Conservation (phyloP, 805 yeast genomes). For the Scheffersomyces ergatensis region DNA sequence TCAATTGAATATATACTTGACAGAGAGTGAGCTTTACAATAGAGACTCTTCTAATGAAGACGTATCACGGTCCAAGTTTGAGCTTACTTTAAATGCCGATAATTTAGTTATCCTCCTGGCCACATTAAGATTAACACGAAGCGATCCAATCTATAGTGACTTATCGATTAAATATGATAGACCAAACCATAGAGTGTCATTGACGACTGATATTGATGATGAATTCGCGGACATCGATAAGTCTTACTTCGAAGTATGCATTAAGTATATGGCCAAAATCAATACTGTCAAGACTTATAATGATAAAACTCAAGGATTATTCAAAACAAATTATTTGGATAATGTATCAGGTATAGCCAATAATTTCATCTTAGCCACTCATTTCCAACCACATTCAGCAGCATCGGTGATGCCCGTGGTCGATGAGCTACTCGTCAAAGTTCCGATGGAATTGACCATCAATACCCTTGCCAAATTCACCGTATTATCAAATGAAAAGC, state of each 20-base stretch:
- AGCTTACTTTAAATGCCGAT: constrained; percentile 37
- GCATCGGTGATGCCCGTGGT: constrained; percentile 64
- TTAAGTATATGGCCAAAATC: constrained; percentile 52
- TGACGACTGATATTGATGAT: too few relatives aligned
- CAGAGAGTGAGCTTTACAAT: constrained; percentile 16
- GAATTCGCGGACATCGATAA: constrained; percentile 9
- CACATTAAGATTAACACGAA: background rate
- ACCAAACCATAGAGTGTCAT: constrained; percentile 30
- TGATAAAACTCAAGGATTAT: constrained; percentile 63
- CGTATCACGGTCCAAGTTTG: constrained; percentile 3
- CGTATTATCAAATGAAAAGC: constrained; percentile 46
- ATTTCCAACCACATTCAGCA: constrained; percentile 68
- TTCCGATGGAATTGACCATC: constrained; percentile 48
- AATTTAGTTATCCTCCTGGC: constrained; percentile 34
- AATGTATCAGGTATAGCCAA: constrained; percentile 47
- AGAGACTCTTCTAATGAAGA: constrained; percentile 6
- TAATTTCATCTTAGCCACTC: constrained; percentile 62
- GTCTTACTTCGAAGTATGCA: background rate
- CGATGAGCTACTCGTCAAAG: constrained; percentile 61
- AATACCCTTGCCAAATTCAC: constrained; percentile 44
- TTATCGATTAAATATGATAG: constrained; percentile 39
- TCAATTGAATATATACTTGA: constrained; percentile 27
- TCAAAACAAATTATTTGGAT: constrained; percentile 63
- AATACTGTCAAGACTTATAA: constrained; percentile 48
- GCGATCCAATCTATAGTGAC: background rate